These are phyloP conservation scores for Paramecium primaurelia DNA, from an alignment of 73 alveolate species.

Conservation along the genomic window DNA sequence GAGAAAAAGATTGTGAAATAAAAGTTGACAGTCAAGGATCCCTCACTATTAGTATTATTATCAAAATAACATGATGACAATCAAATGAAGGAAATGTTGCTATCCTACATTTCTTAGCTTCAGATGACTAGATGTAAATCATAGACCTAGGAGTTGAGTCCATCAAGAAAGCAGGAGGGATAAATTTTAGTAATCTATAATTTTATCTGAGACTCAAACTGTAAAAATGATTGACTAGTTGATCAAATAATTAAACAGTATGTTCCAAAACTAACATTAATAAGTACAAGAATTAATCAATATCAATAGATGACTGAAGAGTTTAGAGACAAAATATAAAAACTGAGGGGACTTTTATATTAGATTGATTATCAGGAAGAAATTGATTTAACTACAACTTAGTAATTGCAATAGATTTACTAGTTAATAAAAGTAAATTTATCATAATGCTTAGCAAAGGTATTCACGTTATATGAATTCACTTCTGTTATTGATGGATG, in stretches of 20 bases:
- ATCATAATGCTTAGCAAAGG: background rate
- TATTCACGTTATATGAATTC: conserved; percentile 32
- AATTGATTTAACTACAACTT: background rate
- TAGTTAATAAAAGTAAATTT: background rate
- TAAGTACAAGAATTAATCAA: background rate
- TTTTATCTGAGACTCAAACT: background rate
- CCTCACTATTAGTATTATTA: background rate
- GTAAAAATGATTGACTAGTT: background rate
- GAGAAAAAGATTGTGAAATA: background rate
- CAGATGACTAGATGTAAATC: background rate
- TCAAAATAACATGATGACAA: background rate
- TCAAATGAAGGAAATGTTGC: background rate
- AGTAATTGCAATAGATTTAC: background rate
- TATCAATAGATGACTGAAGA: background rate
- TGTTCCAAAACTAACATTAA: background rate
- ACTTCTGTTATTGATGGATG: conserved; percentile 3
- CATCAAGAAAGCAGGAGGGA: background rate
- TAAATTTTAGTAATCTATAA: background rate
- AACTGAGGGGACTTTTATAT: background rate
- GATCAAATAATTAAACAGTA: background rate
- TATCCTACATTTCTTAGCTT: background rate
- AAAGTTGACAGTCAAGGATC: background rate
- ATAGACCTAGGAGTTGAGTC: background rate
- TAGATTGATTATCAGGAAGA: background rate
- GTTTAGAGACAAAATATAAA: background rate